A percentile compares a stretch with the other conserved stretches of the same genome.
Conservation (phyloP, 306 rosid species). For the Herpetospermum pedunculosum region DNA sequence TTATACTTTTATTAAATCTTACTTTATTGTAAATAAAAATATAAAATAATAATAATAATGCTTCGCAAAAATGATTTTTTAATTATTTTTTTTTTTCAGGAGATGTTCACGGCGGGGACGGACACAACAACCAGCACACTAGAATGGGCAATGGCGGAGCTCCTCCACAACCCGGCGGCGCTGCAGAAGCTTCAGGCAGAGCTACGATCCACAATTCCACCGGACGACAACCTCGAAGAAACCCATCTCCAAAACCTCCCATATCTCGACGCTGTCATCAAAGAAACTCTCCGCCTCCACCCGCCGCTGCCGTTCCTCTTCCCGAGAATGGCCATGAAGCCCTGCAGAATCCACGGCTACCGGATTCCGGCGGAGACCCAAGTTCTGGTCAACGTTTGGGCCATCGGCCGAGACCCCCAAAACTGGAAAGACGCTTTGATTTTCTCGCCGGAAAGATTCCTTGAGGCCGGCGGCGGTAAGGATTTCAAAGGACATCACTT, state of each 20-base stretch:
- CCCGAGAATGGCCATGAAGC: slow-evolving; percentile 77
- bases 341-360: slow-evolving; percentile 41
- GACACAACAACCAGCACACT: slow-evolving; percentile 80
- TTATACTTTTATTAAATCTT: too few relatives aligned
- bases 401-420: slow-evolving; percentile 71
- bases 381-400: slow-evolving; percentile 77
- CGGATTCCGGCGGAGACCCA: slow-evolving; percentile 65
- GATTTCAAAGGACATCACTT: slow-evolving; percentile 71
- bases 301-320: slow-evolving; percentile 92
- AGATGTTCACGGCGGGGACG: slow-evolving; percentile 84
- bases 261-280: slow-evolving; percentile 61
- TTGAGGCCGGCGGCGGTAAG: slow-evolving; percentile 13
- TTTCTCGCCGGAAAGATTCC: slow-evolving; percentile 74
- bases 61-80: too few relatives aligned
- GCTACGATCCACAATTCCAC: slow-evolving; percentile 32
- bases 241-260: slow-evolving; percentile 54
- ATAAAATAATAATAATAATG: too few relatives aligned
- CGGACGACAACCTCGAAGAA: slow-evolving; percentile 38
- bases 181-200: slow-evolving; percentile 51
- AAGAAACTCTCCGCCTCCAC: slow-evolving; percentile 80
- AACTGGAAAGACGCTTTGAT: slow-evolving; percentile 53
- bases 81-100: slow-evolving; percentile 32
- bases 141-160: slow-evolving; percentile 93
- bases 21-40: too few relatives aligned
- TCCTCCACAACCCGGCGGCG: slow-evolving; percentile 48